These are phyloP conservation scores for Globisporangium recalcitrans DNA, from an alignment of 352 stramenopile species.

Conservation along the genomic window DNA sequence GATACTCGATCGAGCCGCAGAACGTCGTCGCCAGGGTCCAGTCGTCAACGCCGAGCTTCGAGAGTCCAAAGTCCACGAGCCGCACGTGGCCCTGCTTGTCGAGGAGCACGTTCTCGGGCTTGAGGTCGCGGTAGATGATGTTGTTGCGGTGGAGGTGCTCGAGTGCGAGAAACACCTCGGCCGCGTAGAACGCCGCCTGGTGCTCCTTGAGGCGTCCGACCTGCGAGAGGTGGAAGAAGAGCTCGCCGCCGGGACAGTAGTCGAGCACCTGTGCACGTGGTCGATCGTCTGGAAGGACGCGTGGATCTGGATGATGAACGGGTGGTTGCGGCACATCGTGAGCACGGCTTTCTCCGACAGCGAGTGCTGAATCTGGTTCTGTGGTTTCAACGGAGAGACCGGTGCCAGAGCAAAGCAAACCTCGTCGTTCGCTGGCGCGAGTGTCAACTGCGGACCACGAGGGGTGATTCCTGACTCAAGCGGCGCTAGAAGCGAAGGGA, in stretches of 20 bases:
- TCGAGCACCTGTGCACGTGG: conserved; percentile 63
- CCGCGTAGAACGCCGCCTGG: conserved; percentile 83
- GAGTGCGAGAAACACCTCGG: conserved; percentile 82
- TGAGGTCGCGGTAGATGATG: conserved; percentile 88
- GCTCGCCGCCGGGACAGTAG: conserved; percentile 69
- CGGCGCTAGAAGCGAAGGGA: neutral
- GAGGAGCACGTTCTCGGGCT: conserved; percentile 90
- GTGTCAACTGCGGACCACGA: neutral
- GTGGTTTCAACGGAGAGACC: conserved; percentile 13
- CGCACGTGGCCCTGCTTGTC: conserved; percentile 81
- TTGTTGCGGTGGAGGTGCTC: conserved; percentile 66
- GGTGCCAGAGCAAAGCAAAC: conserved; percentile 12
- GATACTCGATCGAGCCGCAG: conserved; percentile 86
- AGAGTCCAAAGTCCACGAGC: conserved; percentile 89
- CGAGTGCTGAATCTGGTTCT: conserved; percentile 86
- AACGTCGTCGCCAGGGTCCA: conserved; percentile 69
- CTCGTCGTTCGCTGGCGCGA: conserved; percentile 3
- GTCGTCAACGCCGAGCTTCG: conserved; percentile 63
- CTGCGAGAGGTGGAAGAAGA: conserved; percentile 86
- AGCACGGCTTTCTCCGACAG: conserved; percentile 84
- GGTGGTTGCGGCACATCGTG: conserved; percentile 83
- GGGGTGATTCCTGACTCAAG: conserved; percentile 7
- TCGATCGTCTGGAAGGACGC: conserved; percentile 85
- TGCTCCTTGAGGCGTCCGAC: conserved; percentile 66
- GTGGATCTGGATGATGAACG: conserved; percentile 90